Base-by-base conservation (phyloP, 768 basidiomycete genomes). In the Favolaschia claudopus region DNA sequence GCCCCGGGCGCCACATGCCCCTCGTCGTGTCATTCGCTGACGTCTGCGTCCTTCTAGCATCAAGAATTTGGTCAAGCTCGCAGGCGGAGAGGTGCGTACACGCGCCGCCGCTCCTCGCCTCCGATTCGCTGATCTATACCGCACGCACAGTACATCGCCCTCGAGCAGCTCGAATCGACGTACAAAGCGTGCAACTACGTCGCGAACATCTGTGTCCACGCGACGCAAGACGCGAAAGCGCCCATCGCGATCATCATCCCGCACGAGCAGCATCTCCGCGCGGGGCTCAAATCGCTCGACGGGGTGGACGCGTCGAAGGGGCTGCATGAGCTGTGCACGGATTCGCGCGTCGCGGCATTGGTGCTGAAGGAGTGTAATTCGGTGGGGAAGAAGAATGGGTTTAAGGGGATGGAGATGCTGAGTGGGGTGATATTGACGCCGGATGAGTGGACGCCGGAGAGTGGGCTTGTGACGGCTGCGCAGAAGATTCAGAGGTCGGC, bases 361-460 rank as follows among this genome's bases (percentile, higher is more conserved):
- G 85, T 95, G 15, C 67, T 94, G 70, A 89, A 88, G 67, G 89
- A 92, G 67, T 87, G 89, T 70, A 94, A 94, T 64, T 78, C 76
- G 5, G 74, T 87, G 5, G 96, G 92, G 14, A 95, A 90, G 86
- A 95, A 91, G 84, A 89, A 83, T 49, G 89, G 88, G 4, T 90
- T 96, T 75, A 94, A 92, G 77, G 68, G 80, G 39, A 84, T 89
- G 77, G 94, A 96, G 77, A 73, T 88, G 49, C 75, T 96, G 29
- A 86, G 90, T 70, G 87, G 81, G 22, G 89, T 95, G 25, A 82
- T 96, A 19, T 74, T 96, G 67, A 89, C 89, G 7, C 69, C 88
- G 27, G 91, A 95, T 5, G 93, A 95, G 75, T 96, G 95, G 95
- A 95, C 93, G 7, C 92, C 95, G 0, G 91, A 96, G 80, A 92